Conservation (phyloP, 352 stramenopile species). For the Globisporangium yorkense region DNA sequence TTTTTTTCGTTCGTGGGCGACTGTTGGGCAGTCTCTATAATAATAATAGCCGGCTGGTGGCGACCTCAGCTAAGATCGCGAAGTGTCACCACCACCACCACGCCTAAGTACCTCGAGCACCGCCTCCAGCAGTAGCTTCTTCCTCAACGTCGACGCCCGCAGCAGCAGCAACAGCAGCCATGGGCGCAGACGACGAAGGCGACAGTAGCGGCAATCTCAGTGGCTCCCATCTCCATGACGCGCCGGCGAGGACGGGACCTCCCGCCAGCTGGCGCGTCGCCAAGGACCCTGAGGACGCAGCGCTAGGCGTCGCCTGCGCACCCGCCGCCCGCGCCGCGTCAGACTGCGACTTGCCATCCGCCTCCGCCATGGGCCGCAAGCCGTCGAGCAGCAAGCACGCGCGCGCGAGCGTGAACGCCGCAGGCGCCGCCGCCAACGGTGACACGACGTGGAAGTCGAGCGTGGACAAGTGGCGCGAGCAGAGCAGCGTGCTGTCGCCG, state of each 20-base stretch:
- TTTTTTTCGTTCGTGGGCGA: background rate
- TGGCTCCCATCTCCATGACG: slow-evolving; percentile 9
- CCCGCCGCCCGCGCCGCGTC: background rate
- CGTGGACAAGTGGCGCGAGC: slow-evolving; percentile 32
- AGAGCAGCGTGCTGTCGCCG: slow-evolving; percentile 24
- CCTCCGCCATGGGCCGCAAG: slow-evolving; percentile 13
- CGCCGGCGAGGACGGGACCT: slow-evolving; percentile 3
- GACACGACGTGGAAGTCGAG: slow-evolving; percentile 36
- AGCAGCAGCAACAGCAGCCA: background rate
- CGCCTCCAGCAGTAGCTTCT: background rate
- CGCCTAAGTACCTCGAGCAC: background rate
- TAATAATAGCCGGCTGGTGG: slow-evolving; percentile 2
- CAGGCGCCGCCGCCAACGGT: slow-evolving; percentile 1
- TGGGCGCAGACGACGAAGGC: slow-evolving; percentile 14
- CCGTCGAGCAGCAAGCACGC: slow-evolving; percentile 11
- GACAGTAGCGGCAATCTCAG: slow-evolving; percentile 15
- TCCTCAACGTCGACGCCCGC: background rate
- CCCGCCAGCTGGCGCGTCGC: slow-evolving; percentile 3
- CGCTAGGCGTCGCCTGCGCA: background rate
- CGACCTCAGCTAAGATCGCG: slow-evolving; percentile 8
- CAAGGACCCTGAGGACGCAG: background rate
- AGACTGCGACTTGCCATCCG: slow-evolving; percentile 13
- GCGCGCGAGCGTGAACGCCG: slow-evolving; percentile 5
- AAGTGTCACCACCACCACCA: slow-evolving; percentile 5
- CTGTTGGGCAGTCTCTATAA: slow-evolving; percentile 11